Evolutionary conservation across 257 asterid species (phyloP).

Genomic region (Gentiana dahurica): DNA sequence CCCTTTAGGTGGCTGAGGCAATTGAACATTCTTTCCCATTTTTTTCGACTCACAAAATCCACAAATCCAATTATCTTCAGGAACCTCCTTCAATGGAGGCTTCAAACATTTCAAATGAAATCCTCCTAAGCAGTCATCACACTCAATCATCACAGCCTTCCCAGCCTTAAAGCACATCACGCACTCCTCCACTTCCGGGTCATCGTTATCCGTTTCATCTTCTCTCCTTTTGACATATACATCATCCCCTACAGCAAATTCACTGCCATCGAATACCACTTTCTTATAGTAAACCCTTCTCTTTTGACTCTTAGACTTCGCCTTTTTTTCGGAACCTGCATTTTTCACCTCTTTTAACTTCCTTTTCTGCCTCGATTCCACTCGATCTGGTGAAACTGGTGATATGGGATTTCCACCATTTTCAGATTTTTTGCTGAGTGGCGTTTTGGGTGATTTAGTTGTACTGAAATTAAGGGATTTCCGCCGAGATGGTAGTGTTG

Average conservation of each 20-base stretch:
- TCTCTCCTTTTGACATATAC: slow-evolving; percentile 81
- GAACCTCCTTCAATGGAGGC: slow-evolving; percentile 73
- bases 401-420: slow-evolving; percentile 18
- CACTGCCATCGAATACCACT: slow-evolving; percentile 63
- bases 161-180: slow-evolving; percentile 74
- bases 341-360: slow-evolving; percentile 16
- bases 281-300: slow-evolving; percentile 54
- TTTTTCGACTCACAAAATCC: slow-evolving; percentile 54
- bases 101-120: slow-evolving; percentile 78
- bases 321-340: slow-evolving; percentile 13
- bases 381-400: slow-evolving; percentile 45
- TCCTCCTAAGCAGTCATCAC: slow-evolving; percentile 93
- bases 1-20: slow-evolving; percentile 56
- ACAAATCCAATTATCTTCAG: slow-evolving; percentile 89
- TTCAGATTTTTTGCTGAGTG: slow-evolving; percentile 2
- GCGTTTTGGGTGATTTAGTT: slow-evolving; percentile 7
- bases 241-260: slow-evolving; percentile 62
- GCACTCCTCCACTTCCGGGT: slow-evolving; percentile 79
- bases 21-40: slow-evolving; percentile 31
- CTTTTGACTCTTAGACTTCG: slow-evolving; percentile 21
- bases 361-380: slow-evolving; percentile 44
- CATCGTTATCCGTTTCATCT: slow-evolving; percentile 57
- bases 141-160: slow-evolving; percentile 60
- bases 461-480: slow-evolving; percentile 23
- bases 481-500: slow-evolving; percentile 6